Evolutionary conservation across 108 stramenopile species (phyloP).

Genomic region (Aurantiochytrium sp.): DNA sequence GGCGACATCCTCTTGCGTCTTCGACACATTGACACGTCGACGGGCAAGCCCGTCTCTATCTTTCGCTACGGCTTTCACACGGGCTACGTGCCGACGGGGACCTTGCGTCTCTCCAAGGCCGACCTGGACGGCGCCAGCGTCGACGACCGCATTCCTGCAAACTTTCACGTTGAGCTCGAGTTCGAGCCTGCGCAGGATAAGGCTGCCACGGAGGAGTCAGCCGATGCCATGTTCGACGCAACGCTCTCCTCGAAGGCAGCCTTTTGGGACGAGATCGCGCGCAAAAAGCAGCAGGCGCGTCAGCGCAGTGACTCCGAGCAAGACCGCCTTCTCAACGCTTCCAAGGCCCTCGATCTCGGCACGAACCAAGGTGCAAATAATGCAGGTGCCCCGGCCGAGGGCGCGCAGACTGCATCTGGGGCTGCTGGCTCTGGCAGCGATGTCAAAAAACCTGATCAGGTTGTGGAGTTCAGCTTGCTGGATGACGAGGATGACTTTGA

Average conservation of each 20-base stretch:
- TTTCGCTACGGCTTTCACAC: slow-evolving; percentile 95
- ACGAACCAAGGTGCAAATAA: background rate
- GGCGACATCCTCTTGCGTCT: slow-evolving; percentile 81
- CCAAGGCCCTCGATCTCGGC: no score
- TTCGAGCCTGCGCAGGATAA: slow-evolving; percentile 61
- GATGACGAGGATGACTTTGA: background rate
- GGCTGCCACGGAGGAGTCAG: background rate
- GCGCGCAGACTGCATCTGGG: background rate
- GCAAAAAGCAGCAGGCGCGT: background rate
- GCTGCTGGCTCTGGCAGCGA: background rate
- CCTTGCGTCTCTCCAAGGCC: slow-evolving; percentile 75
- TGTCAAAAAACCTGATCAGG: background rate
- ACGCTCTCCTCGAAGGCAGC: slow-evolving; percentile 38
- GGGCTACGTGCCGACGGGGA: slow-evolving; percentile 80
- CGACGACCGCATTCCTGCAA: slow-evolving; percentile 74
- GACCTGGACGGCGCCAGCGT: slow-evolving; percentile 87
- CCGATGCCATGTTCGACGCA: slow-evolving; percentile 29
- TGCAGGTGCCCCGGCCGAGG: background rate
- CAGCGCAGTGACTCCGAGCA: background rate
- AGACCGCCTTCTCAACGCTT: background rate
- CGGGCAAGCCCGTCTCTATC: slow-evolving; percentile 75
- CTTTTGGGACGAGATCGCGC: slow-evolving; percentile 44
- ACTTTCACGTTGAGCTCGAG: slow-evolving; percentile 85
- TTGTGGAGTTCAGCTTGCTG: background rate
- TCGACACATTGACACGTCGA: slow-evolving; percentile 64